These are phyloP conservation scores for Suhomyces wounanorum DNA, from an alignment of 1,139 yeast genomes.

Conservation along the genomic window DNA sequence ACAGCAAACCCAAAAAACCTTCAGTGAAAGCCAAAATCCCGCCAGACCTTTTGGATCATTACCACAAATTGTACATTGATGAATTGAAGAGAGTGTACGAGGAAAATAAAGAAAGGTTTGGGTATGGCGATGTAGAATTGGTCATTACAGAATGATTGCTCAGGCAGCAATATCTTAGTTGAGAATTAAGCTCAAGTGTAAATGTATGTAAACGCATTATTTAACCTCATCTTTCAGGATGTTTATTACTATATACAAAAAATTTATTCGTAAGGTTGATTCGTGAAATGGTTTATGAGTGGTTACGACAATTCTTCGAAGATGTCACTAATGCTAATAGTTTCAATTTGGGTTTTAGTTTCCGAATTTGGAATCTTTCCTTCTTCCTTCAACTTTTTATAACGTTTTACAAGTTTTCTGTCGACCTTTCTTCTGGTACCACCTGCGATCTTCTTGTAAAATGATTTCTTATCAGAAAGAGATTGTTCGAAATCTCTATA, in stretches of 20 bases:
- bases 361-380: conserved; percentile 20
- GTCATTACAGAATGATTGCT: conserved; percentile 43
- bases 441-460: conserved; percentile 22
- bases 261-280: background rate
- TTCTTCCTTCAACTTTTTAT: conserved; percentile 28
- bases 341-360: conserved; percentile 1
- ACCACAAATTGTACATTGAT: conserved; percentile 71
- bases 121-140: conserved; percentile 51
- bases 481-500: conserved; percentile 25
- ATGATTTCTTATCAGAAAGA: conserved; percentile 25
- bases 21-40: conserved; percentile 36
- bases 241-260: conserved; percentile 1
- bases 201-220: background rate
- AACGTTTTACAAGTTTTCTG: conserved; percentile 33
- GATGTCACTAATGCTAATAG: conserved; percentile 10
- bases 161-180: conserved; percentile 5
- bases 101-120: conserved; percentile 64
- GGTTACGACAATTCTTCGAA: conserved; percentile 9
- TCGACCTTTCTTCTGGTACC: conserved; percentile 36
- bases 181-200: background rate
- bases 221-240: background rate
- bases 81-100: conserved; percentile 68
- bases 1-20: conserved; percentile 17
- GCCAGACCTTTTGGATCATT: conserved; percentile 57
- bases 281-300: background rate